Base-by-base conservation (phyloP, 768 basidiomycete genomes). In the Favolaschia claudopus region DNA sequence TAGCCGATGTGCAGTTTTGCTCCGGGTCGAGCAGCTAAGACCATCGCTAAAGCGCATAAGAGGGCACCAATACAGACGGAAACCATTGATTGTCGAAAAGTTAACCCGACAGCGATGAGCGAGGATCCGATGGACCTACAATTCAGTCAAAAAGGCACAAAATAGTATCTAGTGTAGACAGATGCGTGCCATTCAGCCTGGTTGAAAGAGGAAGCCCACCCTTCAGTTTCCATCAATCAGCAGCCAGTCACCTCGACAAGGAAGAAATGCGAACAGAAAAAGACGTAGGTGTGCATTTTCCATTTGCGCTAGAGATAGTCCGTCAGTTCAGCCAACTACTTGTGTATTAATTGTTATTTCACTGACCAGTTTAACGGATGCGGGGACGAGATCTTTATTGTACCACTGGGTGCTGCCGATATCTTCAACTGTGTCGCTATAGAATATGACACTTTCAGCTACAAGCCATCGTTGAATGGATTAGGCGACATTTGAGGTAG, bases 1-100 rank as follows among this genome's bases (percentile, higher is more conserved):
- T 70, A 62, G 22, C 67, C 69, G 29, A 70, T 68, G 38, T 69
- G 65, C 28, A 65, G 64, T 14, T 62, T 57, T 3, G 63, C 60
- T 14, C 67, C 67, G 2, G 63, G 63, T 24, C 66, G 62, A 24
- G 67, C 59, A 7, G 66, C 60, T 4, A 64, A 28, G 25, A 66
- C 59, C 56, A 67, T 69, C 2, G 63, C 47, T 17, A 65, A 47
- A 14, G 61, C 58, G 40, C 55, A 58, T 17, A 67, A 39, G n/a
- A 67, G 31, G 7, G 60, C 45, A 17, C 66, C 64, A 25, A 69
- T 47, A 43, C 57, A 63, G 38, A 62, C 65, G 4, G 63, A 58
- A 31, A 50, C 55, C 66, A 69, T 69, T 19, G 67, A 67, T 55
- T 67, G 65, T 9, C 60, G 59, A 44, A 67, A 69, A 15, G 60